Evolutionary conservation across 345 rosid genomes (phyloP), one percentile per base, ranked within the genome.

Genomic region (Linum tenue): DNA sequence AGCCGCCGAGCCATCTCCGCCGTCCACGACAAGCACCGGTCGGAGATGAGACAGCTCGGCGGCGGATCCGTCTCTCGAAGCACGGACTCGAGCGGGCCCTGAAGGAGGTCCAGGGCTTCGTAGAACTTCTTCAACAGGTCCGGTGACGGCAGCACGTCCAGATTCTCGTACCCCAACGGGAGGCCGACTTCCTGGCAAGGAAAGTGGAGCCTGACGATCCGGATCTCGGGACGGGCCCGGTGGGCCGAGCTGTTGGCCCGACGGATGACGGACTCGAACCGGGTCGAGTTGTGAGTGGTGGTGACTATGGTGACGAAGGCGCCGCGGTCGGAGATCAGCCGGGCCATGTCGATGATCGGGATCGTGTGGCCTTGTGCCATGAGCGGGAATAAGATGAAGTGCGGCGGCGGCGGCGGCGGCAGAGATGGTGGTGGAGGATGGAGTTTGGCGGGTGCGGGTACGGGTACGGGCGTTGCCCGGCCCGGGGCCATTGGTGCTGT

Each of bases 341-440:
- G 74, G 6, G 86, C 89, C 72, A 88, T 82, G 70, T 90, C 97
- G 39, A 88, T 76, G 80, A 90, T 69, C 4, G 94, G 96, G 59
- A 91, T 86, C 72, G 82, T 82, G 76, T 88, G 96, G 3, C 97
- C 97, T 69, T 84, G 97, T 2, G 92, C 86, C 89, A 86, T 76
- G 48, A 91, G 80, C 2, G 92, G 97, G 68, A 88, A 64, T 56
- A 91, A 59, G 37, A 88, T 79, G 71, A 88, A 83, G 78, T 44
- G 51, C 12, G 51, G 51, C 11, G 51, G 51, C 9, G 51, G 51
- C 3, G 2, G 51, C 11, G 51, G 51, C 2, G 51, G 51, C 7
- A 14, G 51, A 44, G 2, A 3, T 2, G 10, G 11, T 44, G 51
- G 51, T 1, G 31, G 31, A 22, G 31, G 31, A 22, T 90, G 95